Evolutionary conservation across 768 basidiomycete species (phyloP).

Genomic region (Phylloporus arenicola): DNA sequence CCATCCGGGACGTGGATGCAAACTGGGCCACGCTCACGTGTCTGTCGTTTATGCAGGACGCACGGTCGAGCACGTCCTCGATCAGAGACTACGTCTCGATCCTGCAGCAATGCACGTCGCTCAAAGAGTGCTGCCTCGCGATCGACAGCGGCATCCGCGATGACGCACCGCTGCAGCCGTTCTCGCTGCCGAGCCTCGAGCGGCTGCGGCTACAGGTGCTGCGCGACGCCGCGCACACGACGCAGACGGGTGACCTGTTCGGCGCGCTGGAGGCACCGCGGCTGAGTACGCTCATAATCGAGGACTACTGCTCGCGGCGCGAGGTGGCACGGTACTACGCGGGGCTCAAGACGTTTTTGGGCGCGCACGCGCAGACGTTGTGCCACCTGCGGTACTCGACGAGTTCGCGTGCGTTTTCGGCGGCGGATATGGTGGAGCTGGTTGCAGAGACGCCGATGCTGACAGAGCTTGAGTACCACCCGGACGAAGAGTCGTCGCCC

Average conservation of each 20-base stretch:
- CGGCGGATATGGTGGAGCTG: constrained; percentile 15
- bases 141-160: constrained; percentile 10
- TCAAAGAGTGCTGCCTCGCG: constrained; percentile 17
- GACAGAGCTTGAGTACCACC: constrained; percentile 20
- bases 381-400: constrained; percentile 13
- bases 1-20: constrained; percentile 10
- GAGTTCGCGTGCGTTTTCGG: constrained; percentile 14
- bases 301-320: constrained; percentile 13
- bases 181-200: constrained; percentile 18
- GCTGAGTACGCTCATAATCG: constrained; percentile 13
- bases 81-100: constrained; percentile 17
- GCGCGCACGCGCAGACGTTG: constrained; percentile 6
- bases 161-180: constrained; percentile 3
- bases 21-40: constrained; percentile 18
- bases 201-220: constrained; percentile 14
- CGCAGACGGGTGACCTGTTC: constrained; percentile 17
- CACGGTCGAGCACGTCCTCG: constrained; percentile 14
- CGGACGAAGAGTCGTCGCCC: constrained; percentile 21
- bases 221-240: constrained; percentile 12
- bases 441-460: constrained; percentile 15
- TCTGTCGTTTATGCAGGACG: constrained; percentile 23
- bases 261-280: constrained; percentile 11
- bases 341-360: constrained; percentile 15
- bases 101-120: constrained; percentile 18
- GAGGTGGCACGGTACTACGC: constrained; percentile 11